phyloP scores from a whole-genome alignment of 1,284 basidiomycete genomes.

The Leccinum olivaceoglutinosum region DNA sequence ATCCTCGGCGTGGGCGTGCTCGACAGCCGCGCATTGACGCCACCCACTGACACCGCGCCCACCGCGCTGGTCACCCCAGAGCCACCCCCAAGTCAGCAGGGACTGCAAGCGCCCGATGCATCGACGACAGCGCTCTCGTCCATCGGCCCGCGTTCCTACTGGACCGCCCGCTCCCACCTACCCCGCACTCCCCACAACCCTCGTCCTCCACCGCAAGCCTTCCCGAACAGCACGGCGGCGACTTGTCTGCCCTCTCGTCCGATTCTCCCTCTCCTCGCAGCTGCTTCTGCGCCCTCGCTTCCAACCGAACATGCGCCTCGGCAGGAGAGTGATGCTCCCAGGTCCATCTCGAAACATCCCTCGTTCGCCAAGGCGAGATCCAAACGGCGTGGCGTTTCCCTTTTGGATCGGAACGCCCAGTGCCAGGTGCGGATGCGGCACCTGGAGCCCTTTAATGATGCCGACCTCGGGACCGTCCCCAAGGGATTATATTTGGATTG shows the following conservation, averaged over 20 bases:
- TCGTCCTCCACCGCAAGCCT: slow-evolving; percentile 16
- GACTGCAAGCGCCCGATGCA: slow-evolving; percentile 7
- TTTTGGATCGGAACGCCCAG: slow-evolving; percentile 14
- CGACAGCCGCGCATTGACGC: slow-evolving; percentile 11
- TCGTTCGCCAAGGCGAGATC: slow-evolving; percentile 7
- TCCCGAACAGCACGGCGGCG: slow-evolving; percentile 13
- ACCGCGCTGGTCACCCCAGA: not conserved
- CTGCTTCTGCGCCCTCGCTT: slow-evolving; percentile 11
- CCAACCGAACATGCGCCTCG: slow-evolving; percentile 4
- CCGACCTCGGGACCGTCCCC: slow-evolving; percentile 11
- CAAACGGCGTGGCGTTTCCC: slow-evolving; percentile 14
- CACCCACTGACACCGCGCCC: not conserved
- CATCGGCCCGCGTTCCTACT: slow-evolving; percentile 18
- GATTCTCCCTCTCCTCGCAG: slow-evolving; percentile 19
- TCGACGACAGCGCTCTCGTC: slow-evolving; percentile 22
- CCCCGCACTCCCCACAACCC: slow-evolving; percentile 7
- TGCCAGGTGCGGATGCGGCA: slow-evolving; percentile 7
- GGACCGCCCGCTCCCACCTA: slow-evolving; percentile 19
- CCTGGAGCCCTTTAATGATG: slow-evolving; percentile 2
- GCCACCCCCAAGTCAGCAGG: not conserved
- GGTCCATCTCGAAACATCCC: slow-evolving; percentile 23
- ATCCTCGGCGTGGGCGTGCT: slow-evolving; percentile 30
- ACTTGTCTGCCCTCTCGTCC: slow-evolving; percentile 19
- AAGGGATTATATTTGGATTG: slow-evolving; percentile 26
- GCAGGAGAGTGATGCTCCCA: slow-evolving; percentile 14